A percentile compares a stretch with the other conserved stretches of the same genome.
Conservation (phyloP, 441 rosid genomes). For the Eruca vesicaria region DNA sequence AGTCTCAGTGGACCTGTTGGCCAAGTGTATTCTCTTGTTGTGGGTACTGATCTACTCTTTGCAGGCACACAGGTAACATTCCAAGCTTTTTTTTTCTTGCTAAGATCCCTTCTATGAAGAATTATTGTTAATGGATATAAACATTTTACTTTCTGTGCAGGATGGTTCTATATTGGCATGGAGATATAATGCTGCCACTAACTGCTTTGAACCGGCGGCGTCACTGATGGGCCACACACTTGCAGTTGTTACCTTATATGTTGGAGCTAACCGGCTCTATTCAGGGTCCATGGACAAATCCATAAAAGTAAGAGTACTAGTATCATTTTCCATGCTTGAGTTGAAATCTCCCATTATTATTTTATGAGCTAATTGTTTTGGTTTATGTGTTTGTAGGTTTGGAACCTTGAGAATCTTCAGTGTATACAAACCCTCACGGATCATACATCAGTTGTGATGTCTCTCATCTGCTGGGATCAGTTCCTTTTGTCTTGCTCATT, state of each 20-base stretch:
- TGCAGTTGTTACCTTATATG: constrained; percentile 84
- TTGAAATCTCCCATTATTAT: background rate
- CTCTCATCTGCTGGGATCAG: constrained; percentile 99
- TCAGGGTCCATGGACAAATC: constrained; percentile 96
- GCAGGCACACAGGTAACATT: constrained; percentile 92
- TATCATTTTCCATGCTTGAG: background rate
- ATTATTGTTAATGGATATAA: background rate
- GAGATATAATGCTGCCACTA: constrained; percentile 71
- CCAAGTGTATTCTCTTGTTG: constrained; percentile 89
- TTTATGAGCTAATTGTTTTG: constrained; percentile 1
- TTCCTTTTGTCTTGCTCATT: constrained; percentile 96
- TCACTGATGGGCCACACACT: constrained; percentile 67
- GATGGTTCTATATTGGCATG: constrained; percentile 89
- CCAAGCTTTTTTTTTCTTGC: background rate
- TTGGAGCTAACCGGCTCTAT: constrained; percentile 91
- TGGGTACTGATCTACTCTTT: constrained; percentile 78
- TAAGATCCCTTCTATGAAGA: background rate
- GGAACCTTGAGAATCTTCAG: constrained; percentile 93
- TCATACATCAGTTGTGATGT: constrained; percentile 91
- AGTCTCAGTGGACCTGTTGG: constrained; percentile 99
- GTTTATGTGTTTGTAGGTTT: constrained; percentile 49
- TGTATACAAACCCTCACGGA: constrained; percentile 82
- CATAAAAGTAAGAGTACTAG: constrained; percentile 54
- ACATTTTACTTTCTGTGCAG: constrained; percentile 39
- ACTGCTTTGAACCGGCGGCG: constrained; percentile 82